A percentile compares a stretch with the other conserved stretches of the same genome.
Conservation (phyloP, 2,329 filamentous ascomycete species). For the Stemphylium lycopersici region DNA sequence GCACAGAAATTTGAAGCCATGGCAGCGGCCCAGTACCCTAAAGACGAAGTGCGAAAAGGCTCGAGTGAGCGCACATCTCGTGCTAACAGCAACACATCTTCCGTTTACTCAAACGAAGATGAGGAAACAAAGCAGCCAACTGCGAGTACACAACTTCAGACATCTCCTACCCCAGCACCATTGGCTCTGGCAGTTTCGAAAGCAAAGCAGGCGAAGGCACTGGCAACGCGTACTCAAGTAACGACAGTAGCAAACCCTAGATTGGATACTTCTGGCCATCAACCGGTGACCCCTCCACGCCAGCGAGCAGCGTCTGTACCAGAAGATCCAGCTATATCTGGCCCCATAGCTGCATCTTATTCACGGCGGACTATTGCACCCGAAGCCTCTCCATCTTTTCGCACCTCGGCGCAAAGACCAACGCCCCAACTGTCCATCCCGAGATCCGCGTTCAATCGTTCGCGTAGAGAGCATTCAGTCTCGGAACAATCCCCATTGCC, state of each 20-base stretch:
- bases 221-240: background rate
- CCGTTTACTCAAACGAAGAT: slow-evolving; percentile 9
- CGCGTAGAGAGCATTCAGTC: slow-evolving; percentile 1
- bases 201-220: background rate
- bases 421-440: slow-evolving; percentile 3
- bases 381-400: background rate
- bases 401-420: background rate
- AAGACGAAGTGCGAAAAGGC: background rate
- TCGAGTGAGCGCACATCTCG: slow-evolving; percentile 12
- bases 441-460: background rate
- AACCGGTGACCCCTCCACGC: slow-evolving; percentile 9
- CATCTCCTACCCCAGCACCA: slow-evolving; percentile 6
- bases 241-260: background rate
- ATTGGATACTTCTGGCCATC: background rate
- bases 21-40: slow-evolving; percentile 19
- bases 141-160: background rate
- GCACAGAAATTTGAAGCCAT: slow-evolving; percentile 41
- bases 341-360: background rate
- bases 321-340: slow-evolving; percentile 10
- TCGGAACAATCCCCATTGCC: slow-evolving; percentile 8
- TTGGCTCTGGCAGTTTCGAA: slow-evolving; percentile 2
- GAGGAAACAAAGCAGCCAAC: background rate
- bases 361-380: background rate
- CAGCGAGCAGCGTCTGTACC: slow-evolving; percentile 2
- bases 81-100: slow-evolving; percentile 5